Evolutionary conservation across 2,329 filamentous ascomycete species (phyloP).

Genomic region (Pyrenochaeta sp.): DNA sequence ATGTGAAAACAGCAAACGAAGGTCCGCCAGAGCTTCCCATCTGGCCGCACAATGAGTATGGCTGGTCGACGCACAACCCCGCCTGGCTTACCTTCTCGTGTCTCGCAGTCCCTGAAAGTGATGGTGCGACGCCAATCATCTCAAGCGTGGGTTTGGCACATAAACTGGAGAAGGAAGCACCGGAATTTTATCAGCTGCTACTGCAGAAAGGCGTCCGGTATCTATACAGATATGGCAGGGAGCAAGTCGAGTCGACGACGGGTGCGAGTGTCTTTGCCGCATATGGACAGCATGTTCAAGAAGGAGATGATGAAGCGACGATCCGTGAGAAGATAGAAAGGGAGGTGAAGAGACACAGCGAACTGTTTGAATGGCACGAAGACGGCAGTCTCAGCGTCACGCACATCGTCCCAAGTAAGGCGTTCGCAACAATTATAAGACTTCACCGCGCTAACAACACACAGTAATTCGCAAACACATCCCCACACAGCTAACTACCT

Average conservation of each 20-base stretch:
- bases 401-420: conserved; percentile 19
- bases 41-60: conserved; percentile 51
- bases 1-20: conserved; percentile 52
- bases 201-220: conserved; percentile 43
- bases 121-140: conserved; percentile 49
- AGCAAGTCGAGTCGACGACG: conserved; percentile 12
- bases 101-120: conserved; percentile 16
- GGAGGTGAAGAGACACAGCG: conserved; percentile 18
- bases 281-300: conserved; percentile 12
- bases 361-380: conserved; percentile 19
- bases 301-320: conserved; percentile 13
- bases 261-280: conserved; percentile 16
- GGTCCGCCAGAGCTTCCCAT: conserved; percentile 52
- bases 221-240: conserved; percentile 16
- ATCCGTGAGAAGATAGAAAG: conserved; percentile 16
- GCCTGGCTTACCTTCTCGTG: conserved; percentile 47
- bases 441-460: not conserved
- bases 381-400: conserved; percentile 22
- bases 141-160: conserved; percentile 41
- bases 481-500: conserved; percentile 8
- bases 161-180: conserved; percentile 33
- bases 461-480: conserved; percentile 21
- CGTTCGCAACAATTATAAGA: not conserved
- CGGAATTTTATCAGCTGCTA: conserved; percentile 40
- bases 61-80: conserved; percentile 51